These are phyloP conservation scores for Gossypium gossypioides DNA, from an alignment of 441 rosid species.

Conservation along the genomic window DNA sequence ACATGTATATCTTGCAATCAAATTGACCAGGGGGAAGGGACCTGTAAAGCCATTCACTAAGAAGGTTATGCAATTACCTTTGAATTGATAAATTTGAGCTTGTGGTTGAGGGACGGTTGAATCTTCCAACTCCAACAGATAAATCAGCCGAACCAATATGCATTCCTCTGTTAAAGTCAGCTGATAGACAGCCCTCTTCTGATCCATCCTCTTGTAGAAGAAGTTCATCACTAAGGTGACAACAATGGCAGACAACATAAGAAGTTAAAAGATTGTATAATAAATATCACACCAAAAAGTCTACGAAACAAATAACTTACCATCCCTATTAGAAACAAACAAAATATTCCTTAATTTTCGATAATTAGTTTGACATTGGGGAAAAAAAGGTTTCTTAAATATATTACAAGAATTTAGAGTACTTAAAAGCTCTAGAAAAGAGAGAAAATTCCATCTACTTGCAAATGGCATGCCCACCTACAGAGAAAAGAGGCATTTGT, in stretches of 20 bases:
- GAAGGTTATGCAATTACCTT: constrained; percentile 40
- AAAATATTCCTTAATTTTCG: background rate
- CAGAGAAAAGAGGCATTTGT: background rate
- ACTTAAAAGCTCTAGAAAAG: background rate
- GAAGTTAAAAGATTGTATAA: constrained; percentile 9
- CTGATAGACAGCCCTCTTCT: constrained; percentile 42
- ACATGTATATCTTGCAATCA: too few relatives aligned
- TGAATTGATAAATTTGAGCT: constrained; percentile 43
- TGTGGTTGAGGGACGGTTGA: constrained; percentile 30
- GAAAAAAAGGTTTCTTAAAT: background rate
- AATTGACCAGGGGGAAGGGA: too few relatives aligned
- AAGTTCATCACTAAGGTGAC: constrained; percentile 66
- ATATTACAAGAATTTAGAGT: background rate
- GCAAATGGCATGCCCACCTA: background rate
- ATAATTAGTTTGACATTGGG: background rate
- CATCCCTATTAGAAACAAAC: background rate
- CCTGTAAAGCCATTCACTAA: background rate
- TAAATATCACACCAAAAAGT: background rate
- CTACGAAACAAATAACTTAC: background rate
- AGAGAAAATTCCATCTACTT: background rate
- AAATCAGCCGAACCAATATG: constrained; percentile 53
- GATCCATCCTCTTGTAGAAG: constrained; percentile 82
- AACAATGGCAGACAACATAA: constrained; percentile 12
- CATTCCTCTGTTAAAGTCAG: constrained; percentile 65
- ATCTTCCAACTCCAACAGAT: constrained; percentile 36